Evolutionary conservation across 345 rosid genomes (phyloP), one percentile per base, ranked within the genome.

Genomic region (Brassica carinata): DNA sequence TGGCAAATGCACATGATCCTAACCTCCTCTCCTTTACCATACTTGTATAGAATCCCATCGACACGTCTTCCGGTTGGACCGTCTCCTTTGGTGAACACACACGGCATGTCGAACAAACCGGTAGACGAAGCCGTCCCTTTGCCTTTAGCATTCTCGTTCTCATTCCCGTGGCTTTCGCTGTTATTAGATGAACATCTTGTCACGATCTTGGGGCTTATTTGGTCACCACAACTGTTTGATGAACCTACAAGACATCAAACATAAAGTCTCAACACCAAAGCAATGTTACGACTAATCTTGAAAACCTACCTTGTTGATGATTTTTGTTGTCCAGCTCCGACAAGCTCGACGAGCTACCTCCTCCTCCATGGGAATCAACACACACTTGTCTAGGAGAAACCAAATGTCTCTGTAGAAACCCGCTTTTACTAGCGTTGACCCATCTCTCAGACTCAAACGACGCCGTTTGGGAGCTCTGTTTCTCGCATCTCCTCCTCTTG

Each of bases 1-100:
- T 92, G 97, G 81, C 97, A 92, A 31, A 92, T 89, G 38, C 97
- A 92, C 90, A 92, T 89, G 75, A 92, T 92, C 91, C 73, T 83
- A 88, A 76, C 90, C 68, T 84, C 87, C 73, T 80, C 88, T 82
- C 80, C 94, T 90, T n/a, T 89, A 3, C 90, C 91, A 7, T 87
- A 92, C 82, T 83, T 90, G 75, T 90, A 92, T 4, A 92, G 74
- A 70, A 92, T 90, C 48, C 97, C 97, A 2, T 92, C 95, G 30
- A 90, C 82, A 40, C 88, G 82, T 76, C 85, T 90, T 6, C 95
- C 92, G 3, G 88, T 81, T 19, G 91, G 90, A 0, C 96, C 94
- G 26, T 85, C 88, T 3, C 93, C 97, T 82, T 87, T 88, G 0
- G 97, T 90, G 80, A 90, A 92, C 29, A 92, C 97, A 66, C 90